phyloP scores from a whole-genome alignment of 495 filamentous ascomycete species.

The Podospora pseudocomata region DNA sequence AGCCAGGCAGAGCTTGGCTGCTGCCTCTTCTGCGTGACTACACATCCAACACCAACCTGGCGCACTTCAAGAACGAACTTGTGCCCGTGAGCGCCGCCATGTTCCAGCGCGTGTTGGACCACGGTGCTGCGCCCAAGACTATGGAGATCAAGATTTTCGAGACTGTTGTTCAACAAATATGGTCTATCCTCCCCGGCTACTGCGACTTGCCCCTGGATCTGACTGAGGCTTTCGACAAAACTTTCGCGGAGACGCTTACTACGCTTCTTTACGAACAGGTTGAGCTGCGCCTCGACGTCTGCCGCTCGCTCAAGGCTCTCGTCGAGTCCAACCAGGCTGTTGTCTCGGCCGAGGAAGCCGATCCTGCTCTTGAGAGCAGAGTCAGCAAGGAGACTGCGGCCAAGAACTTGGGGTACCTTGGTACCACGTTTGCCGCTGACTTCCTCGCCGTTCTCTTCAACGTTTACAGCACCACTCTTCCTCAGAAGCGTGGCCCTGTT shows the following conservation, averaged over 20 bases:
- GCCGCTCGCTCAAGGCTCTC: conserved; percentile 74
- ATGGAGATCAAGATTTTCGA: conserved; percentile 97
- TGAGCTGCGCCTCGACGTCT: conserved; percentile 80
- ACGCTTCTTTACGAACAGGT: conserved; percentile 91
- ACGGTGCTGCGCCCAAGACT: conserved; percentile 73
- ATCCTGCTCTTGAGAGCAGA: conserved; percentile 65
- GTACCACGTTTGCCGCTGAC: conserved; percentile 70
- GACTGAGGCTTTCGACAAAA: conserved; percentile 70
- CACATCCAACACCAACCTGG: conserved; percentile 77
- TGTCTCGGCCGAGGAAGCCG: conserved; percentile 57
- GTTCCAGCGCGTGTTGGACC: conserved; percentile 81
- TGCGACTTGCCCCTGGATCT: conserved; percentile 88
- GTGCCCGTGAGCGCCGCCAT: conserved; percentile 85
- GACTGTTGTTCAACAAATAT: conserved; percentile 91
- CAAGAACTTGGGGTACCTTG: conserved; percentile 74
- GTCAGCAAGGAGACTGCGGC: conserved; percentile 70
- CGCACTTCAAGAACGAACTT: conserved; percentile 79
- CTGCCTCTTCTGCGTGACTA: conserved; percentile 83
- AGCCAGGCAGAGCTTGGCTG: conserved; percentile 90
- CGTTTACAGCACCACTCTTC: conserved; percentile 92
- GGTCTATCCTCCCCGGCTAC: conserved; percentile 92
- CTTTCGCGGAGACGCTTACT: conserved; percentile 85
- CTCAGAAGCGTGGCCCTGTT: conserved; percentile 84
- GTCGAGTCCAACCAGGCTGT: conserved; percentile 89
- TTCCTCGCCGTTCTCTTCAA: conserved; percentile 94